Base-by-base conservation (phyloP, 129 eudicot species). In the Oenanthe sinensis region DNA sequence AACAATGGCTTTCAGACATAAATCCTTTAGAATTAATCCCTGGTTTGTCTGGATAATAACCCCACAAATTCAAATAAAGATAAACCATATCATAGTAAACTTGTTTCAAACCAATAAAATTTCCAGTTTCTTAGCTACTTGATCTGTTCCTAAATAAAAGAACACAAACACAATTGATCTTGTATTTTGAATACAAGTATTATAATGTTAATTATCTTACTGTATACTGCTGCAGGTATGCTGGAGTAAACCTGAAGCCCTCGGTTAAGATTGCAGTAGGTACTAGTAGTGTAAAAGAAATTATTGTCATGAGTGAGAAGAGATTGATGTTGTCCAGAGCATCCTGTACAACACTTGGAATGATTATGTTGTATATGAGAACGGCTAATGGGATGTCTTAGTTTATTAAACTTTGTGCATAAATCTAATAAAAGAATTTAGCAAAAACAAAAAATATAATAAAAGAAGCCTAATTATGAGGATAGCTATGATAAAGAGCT, bases 321-420 rank as follows among this genome's bases (percentile, higher is more conserved):
- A 94, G 90, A 87, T 94, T 94, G 82, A 94, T 94, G 74, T 94
- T 91, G 81, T 94, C 97, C 91, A 94, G 44, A 49, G 82, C 81
- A 77, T 90, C 98, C 98, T 94, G 93, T 79, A 52, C 37, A 85
- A 45, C 49, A 24, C 15, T 71, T 54, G 5, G 36, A 60, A 70
- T 54, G 19, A 48, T 44, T 20, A 42, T 12, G 42, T 28, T 68
- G 30, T 30, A 13, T 16, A 68, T 28, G 3, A 68, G 44, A 14
- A 68, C 14, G 4, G 73, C 22, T 15, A 68, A 28, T 30, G 73
- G 73, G 22, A 68, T 68, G 55, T 48, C n/a, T 40, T 44, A 44
- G 28, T 42, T 77, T 3, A n/a, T 9, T 8, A n/a, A 22, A n/a
- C 16, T 60, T 60, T 60, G 24, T 60, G 68, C 6, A 10, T 60